Conservation (phyloP, 1,284 basidiomycete genomes). For the Cryptococcus wingfieldii region DNA sequence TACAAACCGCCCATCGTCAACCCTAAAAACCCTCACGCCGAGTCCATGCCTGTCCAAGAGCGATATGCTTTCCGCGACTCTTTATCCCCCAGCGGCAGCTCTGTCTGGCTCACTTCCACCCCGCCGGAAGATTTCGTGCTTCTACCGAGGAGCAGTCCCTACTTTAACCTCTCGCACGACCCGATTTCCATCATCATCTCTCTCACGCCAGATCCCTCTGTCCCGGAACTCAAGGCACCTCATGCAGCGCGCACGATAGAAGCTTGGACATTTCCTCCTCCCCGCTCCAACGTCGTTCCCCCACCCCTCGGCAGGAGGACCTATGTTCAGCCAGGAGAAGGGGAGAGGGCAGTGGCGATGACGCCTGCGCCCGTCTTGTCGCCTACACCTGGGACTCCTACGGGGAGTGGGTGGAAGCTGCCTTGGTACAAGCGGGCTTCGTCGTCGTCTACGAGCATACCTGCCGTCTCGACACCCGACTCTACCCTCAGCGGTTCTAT, state of each 20-base stretch:
- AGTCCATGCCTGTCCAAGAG: conserved; percentile 55
- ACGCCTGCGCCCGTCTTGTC: conserved; percentile 35
- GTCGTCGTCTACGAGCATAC: conserved; percentile 23
- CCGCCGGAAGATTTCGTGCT: conserved; percentile 74
- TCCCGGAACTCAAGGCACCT: conserved; percentile 31
- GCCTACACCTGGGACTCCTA: conserved; percentile 11
- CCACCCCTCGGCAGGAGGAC: conserved; percentile 44
- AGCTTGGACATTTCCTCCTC: conserved; percentile 51
- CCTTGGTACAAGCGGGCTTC: conserved; percentile 40
- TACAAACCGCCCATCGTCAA: conserved; percentile 56
- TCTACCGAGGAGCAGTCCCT: conserved; percentile 66
- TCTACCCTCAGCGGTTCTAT: conserved; percentile 8
- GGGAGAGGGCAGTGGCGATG: conserved; percentile 41
- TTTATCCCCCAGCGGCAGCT: conserved; percentile 57
- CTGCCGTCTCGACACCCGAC: conserved; percentile 20
- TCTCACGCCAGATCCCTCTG: conserved; percentile 40
- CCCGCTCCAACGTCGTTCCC: conserved; percentile 33
- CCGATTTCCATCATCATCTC: conserved; percentile 61
- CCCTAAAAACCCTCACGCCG: conserved; percentile 18
- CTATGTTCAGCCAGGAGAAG: conserved; percentile 41
- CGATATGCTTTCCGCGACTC: conserved; percentile 64
- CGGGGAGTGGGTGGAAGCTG: conserved; percentile 34
- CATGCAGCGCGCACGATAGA: conserved; percentile 44
- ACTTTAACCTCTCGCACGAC: conserved; percentile 66
- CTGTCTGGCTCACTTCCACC: conserved; percentile 61